Conservation (phyloP, 192 early-diverging fungal genomes). For the Rhizoclosmatium globosum region DNA sequence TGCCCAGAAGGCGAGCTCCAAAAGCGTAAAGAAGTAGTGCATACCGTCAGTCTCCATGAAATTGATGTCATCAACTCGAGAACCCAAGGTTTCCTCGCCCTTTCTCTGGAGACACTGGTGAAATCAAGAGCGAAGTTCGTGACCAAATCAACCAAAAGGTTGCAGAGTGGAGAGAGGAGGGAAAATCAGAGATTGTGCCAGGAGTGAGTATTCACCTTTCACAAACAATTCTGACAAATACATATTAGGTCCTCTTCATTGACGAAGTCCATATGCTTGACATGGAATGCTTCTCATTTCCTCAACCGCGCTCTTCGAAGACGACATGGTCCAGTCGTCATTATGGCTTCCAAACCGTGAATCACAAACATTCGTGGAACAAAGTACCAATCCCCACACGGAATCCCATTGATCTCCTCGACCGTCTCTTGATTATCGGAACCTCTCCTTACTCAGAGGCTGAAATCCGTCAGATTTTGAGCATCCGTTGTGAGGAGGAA, state of each 20-base stretch:
- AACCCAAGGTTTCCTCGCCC: slow-evolving; percentile 95
- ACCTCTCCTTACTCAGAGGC: slow-evolving; percentile 86
- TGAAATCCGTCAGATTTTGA: slow-evolving; percentile 89
- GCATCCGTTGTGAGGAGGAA: slow-evolving; percentile 78
- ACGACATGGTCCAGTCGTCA: slow-evolving; percentile 96
- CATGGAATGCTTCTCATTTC: slow-evolving; percentile 99
- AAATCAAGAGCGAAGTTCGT: slow-evolving; percentile 96
- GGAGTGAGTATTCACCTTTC: slow-evolving; percentile 67
- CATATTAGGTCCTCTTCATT: slow-evolving; percentile 82
- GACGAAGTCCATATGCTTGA: slow-evolving; percentile 99
- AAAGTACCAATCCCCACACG: slow-evolving; percentile 95
- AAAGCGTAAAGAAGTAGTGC: slow-evolving; percentile 95
- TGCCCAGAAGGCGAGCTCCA: slow-evolving; percentile 99
- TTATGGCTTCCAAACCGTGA: slow-evolving; percentile 99
- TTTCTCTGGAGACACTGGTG: slow-evolving; percentile 99
- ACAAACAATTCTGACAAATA: not conserved
- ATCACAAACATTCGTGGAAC: slow-evolving; percentile 96
- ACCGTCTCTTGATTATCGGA: slow-evolving; percentile 92
- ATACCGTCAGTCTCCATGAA: slow-evolving; percentile 98
- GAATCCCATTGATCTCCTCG: slow-evolving; percentile 96
- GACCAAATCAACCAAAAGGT: slow-evolving; percentile 99
- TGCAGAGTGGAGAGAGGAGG: slow-evolving; percentile 97
- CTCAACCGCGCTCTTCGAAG: slow-evolving; percentile 97
- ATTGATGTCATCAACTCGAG: slow-evolving; percentile 99
- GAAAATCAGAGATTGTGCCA: slow-evolving; percentile 97